Percentiles rank a stretch among this genome's conserved stretches.
Conservation (phyloP, 176 grass and related monocot genomes). For the Dactylis glomerata region DNA sequence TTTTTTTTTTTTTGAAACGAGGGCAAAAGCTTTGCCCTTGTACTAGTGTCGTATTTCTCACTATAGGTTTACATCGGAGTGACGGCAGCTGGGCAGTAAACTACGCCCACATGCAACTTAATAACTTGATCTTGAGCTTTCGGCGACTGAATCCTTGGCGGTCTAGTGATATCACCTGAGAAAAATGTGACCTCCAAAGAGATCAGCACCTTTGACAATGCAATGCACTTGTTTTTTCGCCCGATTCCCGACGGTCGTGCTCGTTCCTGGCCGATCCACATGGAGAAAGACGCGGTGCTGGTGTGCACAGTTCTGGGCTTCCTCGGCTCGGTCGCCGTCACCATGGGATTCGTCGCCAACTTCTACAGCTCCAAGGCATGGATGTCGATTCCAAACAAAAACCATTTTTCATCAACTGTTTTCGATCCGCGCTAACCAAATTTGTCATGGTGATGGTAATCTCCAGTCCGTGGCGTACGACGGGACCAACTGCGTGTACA, state of each 20-base stretch:
- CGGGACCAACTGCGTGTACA: not conserved
- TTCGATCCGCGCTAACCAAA: not conserved
- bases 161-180: not conserved
- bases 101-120: not conserved
- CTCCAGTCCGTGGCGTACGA: not conserved
- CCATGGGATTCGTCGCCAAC: not conserved
- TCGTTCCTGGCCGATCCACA: not conserved
- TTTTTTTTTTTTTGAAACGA: no score
- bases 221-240: not conserved
- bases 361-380: not conserved
- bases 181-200: not conserved
- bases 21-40: no score
- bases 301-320: not conserved
- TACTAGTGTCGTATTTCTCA: no score
- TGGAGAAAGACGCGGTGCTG: conserved; percentile 13
- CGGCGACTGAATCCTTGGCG: not conserved
- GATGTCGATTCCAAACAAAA: not conserved
- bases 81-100: not conserved
- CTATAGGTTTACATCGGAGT: not conserved
- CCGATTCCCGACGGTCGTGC: not conserved
- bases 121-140: conserved; percentile 3
- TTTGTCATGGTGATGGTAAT: not conserved
- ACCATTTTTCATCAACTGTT: not conserved
- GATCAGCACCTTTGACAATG: not conserved
- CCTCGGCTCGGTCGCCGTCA: not conserved